Percentiles rank a stretch among this genome's conserved stretches.
Conservation (phyloP, 441 rosid species). For the Euphorbia schlechtendalii region DNA sequence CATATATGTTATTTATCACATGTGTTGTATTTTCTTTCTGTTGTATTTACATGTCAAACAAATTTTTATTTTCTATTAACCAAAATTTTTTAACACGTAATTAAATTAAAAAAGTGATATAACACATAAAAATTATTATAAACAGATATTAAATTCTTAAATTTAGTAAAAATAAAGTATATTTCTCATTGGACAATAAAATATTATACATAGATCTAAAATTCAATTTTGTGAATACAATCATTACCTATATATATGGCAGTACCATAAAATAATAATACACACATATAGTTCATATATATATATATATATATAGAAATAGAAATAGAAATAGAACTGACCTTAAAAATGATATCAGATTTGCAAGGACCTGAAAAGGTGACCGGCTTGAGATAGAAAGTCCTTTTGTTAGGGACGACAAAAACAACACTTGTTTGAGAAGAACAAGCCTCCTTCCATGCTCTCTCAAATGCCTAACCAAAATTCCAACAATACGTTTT, state of each 20-base stretch:
- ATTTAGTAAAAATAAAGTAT: too few relatives aligned
- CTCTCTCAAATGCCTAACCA: slow-evolving; percentile 64
- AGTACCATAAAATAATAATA: not conserved
- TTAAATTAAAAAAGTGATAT: too few relatives aligned
- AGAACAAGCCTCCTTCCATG: slow-evolving; percentile 76
- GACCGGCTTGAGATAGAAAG: slow-evolving; percentile 49
- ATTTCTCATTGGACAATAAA: too few relatives aligned
- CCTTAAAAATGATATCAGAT: slow-evolving; percentile 44
- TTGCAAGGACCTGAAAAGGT: slow-evolving; percentile 80
- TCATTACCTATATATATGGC: too few relatives aligned
- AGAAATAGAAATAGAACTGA: slow-evolving; percentile 14
- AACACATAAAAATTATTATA: too few relatives aligned
- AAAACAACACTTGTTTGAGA: slow-evolving; percentile 32
- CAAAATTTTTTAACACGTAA: too few relatives aligned
- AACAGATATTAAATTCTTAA: too few relatives aligned
- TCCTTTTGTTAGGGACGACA: slow-evolving; percentile 43
- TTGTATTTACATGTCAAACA: too few relatives aligned
- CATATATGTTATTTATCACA: too few relatives aligned
- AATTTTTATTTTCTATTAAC: too few relatives aligned
- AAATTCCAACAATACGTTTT: not conserved
- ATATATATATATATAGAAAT: not conserved
- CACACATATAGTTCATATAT: not conserved
- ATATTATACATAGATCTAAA: too few relatives aligned
- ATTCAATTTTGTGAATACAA: not conserved
- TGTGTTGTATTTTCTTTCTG: too few relatives aligned